Evolutionary conservation across 768 basidiomycete genomes (phyloP), one percentile per base, ranked within the genome.

Genomic region (Pisolithus orientalis): DNA sequence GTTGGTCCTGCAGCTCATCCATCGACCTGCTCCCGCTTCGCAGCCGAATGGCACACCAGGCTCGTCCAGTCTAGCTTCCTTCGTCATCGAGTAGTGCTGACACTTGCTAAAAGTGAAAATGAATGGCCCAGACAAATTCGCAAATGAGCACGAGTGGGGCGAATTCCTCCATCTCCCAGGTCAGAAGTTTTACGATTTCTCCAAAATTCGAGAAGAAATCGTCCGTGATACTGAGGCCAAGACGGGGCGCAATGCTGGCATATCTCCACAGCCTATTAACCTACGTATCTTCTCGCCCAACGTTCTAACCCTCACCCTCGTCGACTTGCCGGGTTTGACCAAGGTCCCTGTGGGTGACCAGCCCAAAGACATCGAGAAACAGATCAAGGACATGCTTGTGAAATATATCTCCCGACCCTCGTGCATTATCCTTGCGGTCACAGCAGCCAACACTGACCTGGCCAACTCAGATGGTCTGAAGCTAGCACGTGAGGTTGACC

Each of bases 401-500:
- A 95, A 94, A 71, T 97, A 87, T 64, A 97, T 98, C 64, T 84
- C 90, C 16, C 93, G 93, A 68, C 88, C 95, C 38, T 89, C 93
- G 50, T 95, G 93, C 73, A 95, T 98, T 71, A 83, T 98, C 60
- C 84, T 98, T 50, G 95, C 95, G 34, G 95, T 98, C 57, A 96
- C 95, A 0, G 88, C 85, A 38, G 95, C 93, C 59, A 98, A 98
- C 68, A 87, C 84, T 44, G 96, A 99, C 76, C 78, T 99, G 79
- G 96, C 96, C 54, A 99, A 98, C 71, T 98, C 95, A 17, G 96
- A 98, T 69, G 95, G 96, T 46, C 70, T 96, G 65, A 95, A 96
- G 75, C 73, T 97, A 78, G 95, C 94, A 47, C 79, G 96, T 55
- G 94, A 97, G 63, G 94, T 97, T 25, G 96, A 99, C 65, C 94